Evolutionary conservation across 1,284 basidiomycete genomes (phyloP), one percentile per base, ranked within the genome.

Genomic region (Trichosporon ovoides): DNA sequence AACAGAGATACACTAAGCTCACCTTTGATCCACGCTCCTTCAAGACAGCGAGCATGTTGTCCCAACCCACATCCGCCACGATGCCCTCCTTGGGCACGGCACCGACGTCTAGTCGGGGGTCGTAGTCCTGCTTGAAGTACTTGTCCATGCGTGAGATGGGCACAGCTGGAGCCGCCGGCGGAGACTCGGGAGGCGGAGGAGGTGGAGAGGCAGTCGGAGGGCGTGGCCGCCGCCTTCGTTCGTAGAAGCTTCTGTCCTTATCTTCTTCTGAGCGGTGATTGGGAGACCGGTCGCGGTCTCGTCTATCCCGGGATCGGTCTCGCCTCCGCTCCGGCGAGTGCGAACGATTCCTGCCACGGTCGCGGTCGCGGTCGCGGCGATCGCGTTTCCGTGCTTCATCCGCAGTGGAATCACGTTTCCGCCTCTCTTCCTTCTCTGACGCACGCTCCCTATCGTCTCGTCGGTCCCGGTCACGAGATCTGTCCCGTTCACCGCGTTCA

Each of bases 121-220:
- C 92, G 70, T 97, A 97, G 2, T 83, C 82, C 31, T 83, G 81
- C 52, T 87, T 83, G 62, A 96, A 97, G 78, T 96, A 96, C 69
- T 88, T 89, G 79, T 97, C 92, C 93, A 97, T 97, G 77, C 95
- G 94, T 20, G 79, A 77, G 38, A 88, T 87, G 0, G 85, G 60
- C 2, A 57, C 38, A 10, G 62, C 28, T 0, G 55, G 46, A 0
- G 63, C 34, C 0, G 65, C 60, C 46, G 66, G 66, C 9, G 58
- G 60, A 3, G 58, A 46, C 10, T 60, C 55, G 2, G 64, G 59
- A 7, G 65, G 63, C 1, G 70, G 63, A 2, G 67, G 65, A 16
- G 60, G 57, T 11, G 56, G 34, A 33, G 51, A 55, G 12, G 52
- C 50, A 5, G 46, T 38, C 14, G 35, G 12, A 40, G 19, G 18